Evolutionary conservation across 805 yeast species (phyloP).

Genomic region (Blastobotrys americana): DNA sequence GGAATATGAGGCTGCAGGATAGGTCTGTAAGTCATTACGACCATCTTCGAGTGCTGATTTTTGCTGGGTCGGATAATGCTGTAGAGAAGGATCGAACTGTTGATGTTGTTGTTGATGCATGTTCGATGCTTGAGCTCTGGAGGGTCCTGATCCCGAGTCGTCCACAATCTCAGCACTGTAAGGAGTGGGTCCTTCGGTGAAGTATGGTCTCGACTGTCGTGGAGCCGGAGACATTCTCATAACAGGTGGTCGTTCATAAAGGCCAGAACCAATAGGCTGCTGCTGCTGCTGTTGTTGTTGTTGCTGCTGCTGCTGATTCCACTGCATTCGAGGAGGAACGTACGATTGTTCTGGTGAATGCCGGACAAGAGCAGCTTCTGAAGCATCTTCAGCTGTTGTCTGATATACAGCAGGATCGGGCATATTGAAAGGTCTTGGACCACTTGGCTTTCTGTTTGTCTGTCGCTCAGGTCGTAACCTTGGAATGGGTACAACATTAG

Average conservation of each 20-base stretch:
- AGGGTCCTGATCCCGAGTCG: not conserved
- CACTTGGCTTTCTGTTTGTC: constrained; percentile 11
- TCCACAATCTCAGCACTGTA: not conserved
- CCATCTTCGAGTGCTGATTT: not conserved
- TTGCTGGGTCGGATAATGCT: not conserved
- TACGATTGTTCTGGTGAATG: constrained; percentile 6
- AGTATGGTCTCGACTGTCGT: not conserved
- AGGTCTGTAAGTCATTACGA: not conserved
- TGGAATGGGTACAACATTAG: constrained; percentile 28
- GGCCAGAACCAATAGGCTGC: not conserved
- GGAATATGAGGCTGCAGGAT: not conserved
- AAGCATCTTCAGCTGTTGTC: constrained; percentile 2
- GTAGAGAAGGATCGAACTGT: not conserved
- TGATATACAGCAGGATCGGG: constrained; percentile 2
- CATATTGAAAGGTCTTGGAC: constrained; percentile 5
- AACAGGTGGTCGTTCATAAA: not conserved
- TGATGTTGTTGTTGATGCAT: constrained; percentile 2
- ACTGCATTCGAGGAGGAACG: constrained; percentile 13
- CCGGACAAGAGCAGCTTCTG: constrained; percentile 4
- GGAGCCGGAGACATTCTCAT: not conserved
- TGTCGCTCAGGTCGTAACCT: constrained; percentile 15
- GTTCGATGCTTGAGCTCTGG: not conserved
- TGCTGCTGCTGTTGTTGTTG: not conserved
- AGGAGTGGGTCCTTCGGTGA: not conserved
- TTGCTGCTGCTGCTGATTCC: constrained; percentile 5